Conservation (phyloP, 2,329 filamentous ascomycete genomes). For the Xylariaceae sp. region DNA sequence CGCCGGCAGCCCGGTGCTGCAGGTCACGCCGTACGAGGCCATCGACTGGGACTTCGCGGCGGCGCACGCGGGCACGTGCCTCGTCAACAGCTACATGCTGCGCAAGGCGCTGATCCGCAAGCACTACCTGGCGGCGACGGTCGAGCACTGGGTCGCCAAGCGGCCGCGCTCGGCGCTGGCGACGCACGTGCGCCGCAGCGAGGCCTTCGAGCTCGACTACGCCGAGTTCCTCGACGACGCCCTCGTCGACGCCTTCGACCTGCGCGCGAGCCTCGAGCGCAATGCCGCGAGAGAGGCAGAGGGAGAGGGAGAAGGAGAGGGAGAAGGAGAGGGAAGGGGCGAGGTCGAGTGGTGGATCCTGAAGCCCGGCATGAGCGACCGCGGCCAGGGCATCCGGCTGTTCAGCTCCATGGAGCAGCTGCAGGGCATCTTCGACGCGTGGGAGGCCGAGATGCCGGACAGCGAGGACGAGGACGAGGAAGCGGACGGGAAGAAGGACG, state of each 20-base stretch:
- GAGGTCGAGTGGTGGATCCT: slow-evolving; percentile 87
- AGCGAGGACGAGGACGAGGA: slow-evolving; percentile 57
- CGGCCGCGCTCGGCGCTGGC: slow-evolving; percentile 63
- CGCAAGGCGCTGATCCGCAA: slow-evolving; percentile 95
- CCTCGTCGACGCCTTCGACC: slow-evolving; percentile 79
- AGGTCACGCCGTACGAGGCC: slow-evolving; percentile 80
- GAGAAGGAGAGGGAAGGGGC: slow-evolving; percentile 10
- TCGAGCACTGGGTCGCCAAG: slow-evolving; percentile 81
- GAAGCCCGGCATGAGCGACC: slow-evolving; percentile 95
- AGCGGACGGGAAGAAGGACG: slow-evolving; percentile 16
- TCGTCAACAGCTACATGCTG: slow-evolving; percentile 89
- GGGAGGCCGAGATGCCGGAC: slow-evolving; percentile 65
- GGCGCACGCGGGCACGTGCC: slow-evolving; percentile 49
- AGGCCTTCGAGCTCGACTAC: slow-evolving; percentile 91
- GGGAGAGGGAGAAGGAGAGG: slow-evolving; percentile 32
- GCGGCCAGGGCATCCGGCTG: slow-evolving; percentile 84
- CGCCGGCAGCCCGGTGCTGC: slow-evolving; percentile 48
- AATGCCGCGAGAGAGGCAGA: slow-evolving; percentile 44
- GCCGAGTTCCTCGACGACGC: slow-evolving; percentile 95
- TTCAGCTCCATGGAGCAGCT: slow-evolving; percentile 82
- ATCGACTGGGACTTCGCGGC: slow-evolving; percentile 76
- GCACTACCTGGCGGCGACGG: slow-evolving; percentile 80
- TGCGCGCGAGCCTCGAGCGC: slow-evolving; percentile 66
- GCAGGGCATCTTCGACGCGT: slow-evolving; percentile 82
- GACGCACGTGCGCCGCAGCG: slow-evolving; percentile 65